Base-by-base conservation (phyloP, 371 early-diverging fungal species). In the Smittium culicis region DNA sequence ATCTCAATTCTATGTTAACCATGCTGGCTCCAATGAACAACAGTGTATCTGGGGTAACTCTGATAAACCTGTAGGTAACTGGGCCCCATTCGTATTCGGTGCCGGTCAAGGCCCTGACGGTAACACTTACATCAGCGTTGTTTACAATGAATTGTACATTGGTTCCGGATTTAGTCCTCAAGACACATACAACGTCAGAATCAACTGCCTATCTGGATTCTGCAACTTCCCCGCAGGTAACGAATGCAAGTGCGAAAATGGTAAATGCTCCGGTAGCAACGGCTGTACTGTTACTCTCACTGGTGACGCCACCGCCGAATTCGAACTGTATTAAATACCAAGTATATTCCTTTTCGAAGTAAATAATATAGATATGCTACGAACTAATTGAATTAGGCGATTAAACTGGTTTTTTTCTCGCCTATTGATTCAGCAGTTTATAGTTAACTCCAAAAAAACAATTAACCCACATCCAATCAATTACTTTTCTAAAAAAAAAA, bases 61-160 rank as follows among this genome's bases (percentile, higher is more conserved):
- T 14, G 67, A 65, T 25, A 65, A 65, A 60, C 76, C 78, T 0
- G 54, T 74, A 0, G 79, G 79, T 33, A 79, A 79, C 68, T 79
- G 79, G 79, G 79, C 57, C 0, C 74, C 78, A 20, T 79, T 66
- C 57, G 72, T 79, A 34, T 78, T 79, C 66, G 79, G 79, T 35
- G 76, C 62, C 5, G 77, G 77, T 16, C 74, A 78, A 66, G 72
- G 58, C 25, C 54, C 35, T 32, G 78, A 78, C 34, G 74, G 74
- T 5, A 72, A 75, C 66, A 79, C 78, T 1, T 79, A 78, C 70
- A 64, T 79, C n/a, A 71, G 71, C 56, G 66, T 79, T 16, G 70
- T 70, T 65, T 73, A 58, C 55, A 79, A 79, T 56, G 78, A 75
- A 29, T 67, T 77, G 30, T 79, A 76, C 57, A n/a, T 45, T 35